Base-by-base conservation (phyloP, 1,284 basidiomycete species). In the Athelia sp. region DNA sequence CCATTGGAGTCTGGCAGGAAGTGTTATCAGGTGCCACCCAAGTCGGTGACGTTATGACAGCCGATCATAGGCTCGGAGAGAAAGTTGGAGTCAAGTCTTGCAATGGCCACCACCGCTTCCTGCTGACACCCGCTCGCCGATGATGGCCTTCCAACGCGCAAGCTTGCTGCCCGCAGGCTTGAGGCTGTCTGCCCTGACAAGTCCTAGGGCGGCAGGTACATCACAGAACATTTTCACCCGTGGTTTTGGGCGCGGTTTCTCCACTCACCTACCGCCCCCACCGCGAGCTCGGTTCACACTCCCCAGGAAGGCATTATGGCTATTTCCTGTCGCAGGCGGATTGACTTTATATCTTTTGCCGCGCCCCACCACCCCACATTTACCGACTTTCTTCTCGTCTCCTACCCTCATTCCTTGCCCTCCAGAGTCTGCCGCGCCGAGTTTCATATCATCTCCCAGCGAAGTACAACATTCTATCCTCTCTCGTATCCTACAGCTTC, bases 341-440 rank as follows among this genome's bases (percentile, higher is more conserved):
- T 55, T 81, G 26, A 62, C 68, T 18, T 58, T 85, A 22, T 82
- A 70, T 56, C 19, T 40, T n/a, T n/a, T 40, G n/a, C 36, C 36
- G 8, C 36, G n/a, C 36, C 61, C 78, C 45, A 63, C 69, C 35
- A 75, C 81, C 38, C 46, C 59, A 46, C 64, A 67, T 32, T 59
- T 69, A 48, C 63, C 75, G 48, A 67, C 73, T 54, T 59, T 85
- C 43, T 76, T 85, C 54, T 67, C 77, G 2, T 84, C 82, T 2
- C 75, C 84, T 3, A 73, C 74, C 43, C 64, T 87, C 48, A 86
- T 88, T 52, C 84, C 86, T 36, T 81, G 78, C 59, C 68, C 71
- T 21, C 54, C 56, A 38, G 47, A 56, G 18, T 40, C 54, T 18
- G 52, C 62, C 24, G 65, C 65, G 11, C 53, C 43, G 15, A 48